These are phyloP conservation scores for Kuraishia molischiana DNA, from an alignment of 805 yeast species.

Conservation along the genomic window DNA sequence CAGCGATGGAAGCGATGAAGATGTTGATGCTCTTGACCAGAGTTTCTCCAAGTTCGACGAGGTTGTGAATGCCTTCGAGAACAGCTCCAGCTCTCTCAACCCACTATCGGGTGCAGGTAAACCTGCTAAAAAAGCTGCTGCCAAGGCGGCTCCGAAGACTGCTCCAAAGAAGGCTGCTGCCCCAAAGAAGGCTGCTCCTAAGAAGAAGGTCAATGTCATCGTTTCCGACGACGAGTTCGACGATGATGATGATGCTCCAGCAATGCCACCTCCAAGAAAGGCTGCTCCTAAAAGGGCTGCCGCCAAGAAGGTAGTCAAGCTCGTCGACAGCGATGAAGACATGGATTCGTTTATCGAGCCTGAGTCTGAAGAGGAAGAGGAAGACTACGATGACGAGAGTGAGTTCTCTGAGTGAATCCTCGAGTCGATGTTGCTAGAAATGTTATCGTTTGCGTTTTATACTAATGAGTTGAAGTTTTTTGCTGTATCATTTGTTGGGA, in stretches of 20 bases:
- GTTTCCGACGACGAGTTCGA: not conserved
- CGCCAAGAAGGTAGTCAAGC: not conserved
- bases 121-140: constrained; percentile 8
- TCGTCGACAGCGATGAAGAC: constrained; percentile 5
- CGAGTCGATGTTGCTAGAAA: too few species aligned
- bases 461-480: too few species aligned
- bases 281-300: constrained; percentile 1
- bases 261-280: not conserved
- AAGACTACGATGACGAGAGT: constrained; percentile 9
- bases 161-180: not conserved
- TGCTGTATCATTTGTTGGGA: not conserved
- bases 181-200: constrained; percentile 3
- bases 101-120: constrained; percentile 2
- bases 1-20: constrained; percentile 6
- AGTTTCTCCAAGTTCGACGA: constrained; percentile 4
- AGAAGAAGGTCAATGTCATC: constrained; percentile 6
- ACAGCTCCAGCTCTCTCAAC: not conserved
- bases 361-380: constrained; percentile 10
- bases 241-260: too few species aligned
- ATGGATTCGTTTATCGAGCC: constrained; percentile 6
- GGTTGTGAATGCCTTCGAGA: constrained; percentile 5
- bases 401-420: constrained; percentile 6
- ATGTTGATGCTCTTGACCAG: constrained; percentile 3
- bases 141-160: constrained; percentile 7
- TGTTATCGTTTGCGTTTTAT: too few species aligned